These are phyloP conservation scores for Elymus sibiricus DNA, from an alignment of 176 grass and related monocot genomes.

Conservation along the genomic window DNA sequence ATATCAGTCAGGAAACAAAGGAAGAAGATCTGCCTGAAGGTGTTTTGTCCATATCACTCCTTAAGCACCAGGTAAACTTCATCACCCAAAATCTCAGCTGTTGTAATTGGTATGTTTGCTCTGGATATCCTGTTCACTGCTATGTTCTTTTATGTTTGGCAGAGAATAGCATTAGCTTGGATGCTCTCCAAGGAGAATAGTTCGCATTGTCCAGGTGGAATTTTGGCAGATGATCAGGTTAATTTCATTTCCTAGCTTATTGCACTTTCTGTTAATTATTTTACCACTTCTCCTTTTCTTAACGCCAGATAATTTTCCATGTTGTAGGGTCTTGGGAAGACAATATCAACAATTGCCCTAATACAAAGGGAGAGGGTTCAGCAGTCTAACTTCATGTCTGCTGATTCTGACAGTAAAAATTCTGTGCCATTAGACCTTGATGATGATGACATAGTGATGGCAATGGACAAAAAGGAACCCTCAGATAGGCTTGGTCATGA, in stretches of 20 bases:
- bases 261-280: slow-evolving; percentile 15
- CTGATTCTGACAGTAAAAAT: slow-evolving; percentile 32
- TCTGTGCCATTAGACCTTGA: slow-evolving; percentile 53
- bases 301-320: neutral
- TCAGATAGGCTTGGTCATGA: neutral
- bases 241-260: slow-evolving; percentile 29
- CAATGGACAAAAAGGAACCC: slow-evolving; percentile 20
- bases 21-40: slow-evolving; percentile 85
- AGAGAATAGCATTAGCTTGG: slow-evolving; percentile 96
- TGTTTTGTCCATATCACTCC: slow-evolving; percentile 69
- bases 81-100: neutral
- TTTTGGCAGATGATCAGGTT: slow-evolving; percentile 99
- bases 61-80: slow-evolving; percentile 82
- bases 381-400: slow-evolving; percentile 61
- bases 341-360: slow-evolving; percentile 81
- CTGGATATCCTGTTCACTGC: neutral
- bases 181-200: slow-evolving; percentile 92
- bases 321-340: slow-evolving; percentile 86
- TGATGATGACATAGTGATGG: slow-evolving; percentile 39
- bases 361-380: slow-evolving; percentile 81
- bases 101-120: slow-evolving; percentile 25
- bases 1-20: slow-evolving; percentile 60
- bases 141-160: slow-evolving; percentile 37
- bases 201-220: slow-evolving; percentile 80
- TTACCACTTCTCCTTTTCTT: slow-evolving; percentile 22